Conservation (phyloP, 495 filamentous ascomycete genomes). For the Jackrogersella minutella region DNA sequence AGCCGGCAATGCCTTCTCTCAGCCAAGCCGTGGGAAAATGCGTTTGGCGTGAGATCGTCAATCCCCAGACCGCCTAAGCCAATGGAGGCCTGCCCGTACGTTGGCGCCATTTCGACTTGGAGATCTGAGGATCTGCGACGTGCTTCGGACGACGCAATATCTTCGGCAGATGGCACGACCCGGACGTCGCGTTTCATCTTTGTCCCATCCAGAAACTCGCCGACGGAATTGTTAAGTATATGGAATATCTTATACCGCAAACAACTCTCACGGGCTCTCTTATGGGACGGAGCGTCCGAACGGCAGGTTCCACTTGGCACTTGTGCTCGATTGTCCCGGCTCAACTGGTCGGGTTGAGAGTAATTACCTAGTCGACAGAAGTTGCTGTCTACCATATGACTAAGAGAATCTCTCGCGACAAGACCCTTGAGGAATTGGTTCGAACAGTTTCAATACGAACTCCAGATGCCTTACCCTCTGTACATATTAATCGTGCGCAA, state of each 20-base stretch:
- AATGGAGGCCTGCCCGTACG: slow-evolving; percentile 7
- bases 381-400: too few relatives aligned
- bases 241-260: slow-evolving; percentile 12
- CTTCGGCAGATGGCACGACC: slow-evolving; percentile 8
- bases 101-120: neutral
- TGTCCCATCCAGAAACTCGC: slow-evolving; percentile 12
- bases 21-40: neutral
- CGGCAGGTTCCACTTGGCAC: neutral
- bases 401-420: neutral
- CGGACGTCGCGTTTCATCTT: slow-evolving; percentile 27
- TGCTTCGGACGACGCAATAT: slow-evolving; percentile 11
- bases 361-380: neutral
- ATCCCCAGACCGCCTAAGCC: slow-evolving; percentile 28
- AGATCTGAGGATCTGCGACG: slow-evolving; percentile 38
- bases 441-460: neutral
- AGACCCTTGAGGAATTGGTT: neutral
- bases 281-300: slow-evolving; percentile 6
- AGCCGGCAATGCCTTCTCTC: neutral
- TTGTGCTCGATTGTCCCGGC: neutral
- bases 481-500: neutral
- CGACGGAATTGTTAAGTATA: slow-evolving; percentile 3
- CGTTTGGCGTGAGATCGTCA: slow-evolving; percentile 34
- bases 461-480: neutral
- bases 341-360: neutral
- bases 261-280: neutral